phyloP scores from a whole-genome alignment of 441 rosid species.

The Brassica hybrid region DNA sequence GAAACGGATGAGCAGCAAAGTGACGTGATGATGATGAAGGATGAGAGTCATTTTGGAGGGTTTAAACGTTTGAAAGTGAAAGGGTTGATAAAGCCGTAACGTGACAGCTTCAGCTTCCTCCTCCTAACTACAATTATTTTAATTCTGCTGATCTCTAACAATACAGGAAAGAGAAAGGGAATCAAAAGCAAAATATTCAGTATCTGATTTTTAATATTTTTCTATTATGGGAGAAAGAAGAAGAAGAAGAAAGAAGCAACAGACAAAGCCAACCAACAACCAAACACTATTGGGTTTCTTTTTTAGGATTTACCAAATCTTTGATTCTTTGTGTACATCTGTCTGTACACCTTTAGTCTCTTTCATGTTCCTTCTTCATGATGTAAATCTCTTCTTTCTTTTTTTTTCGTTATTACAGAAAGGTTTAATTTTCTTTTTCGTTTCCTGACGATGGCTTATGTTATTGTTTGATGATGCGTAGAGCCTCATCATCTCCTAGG shows the following conservation, averaged over 20 bases:
- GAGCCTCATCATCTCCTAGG: not conserved
- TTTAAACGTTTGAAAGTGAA: slow-evolving; percentile 85
- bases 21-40: slow-evolving; percentile 49
- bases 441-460: not conserved
- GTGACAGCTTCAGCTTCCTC: slow-evolving; percentile 41
- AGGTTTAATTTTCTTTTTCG: not conserved
- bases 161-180: slow-evolving; percentile 31
- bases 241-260: slow-evolving; percentile 30
- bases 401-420: not conserved
- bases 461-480: not conserved
- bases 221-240: slow-evolving; percentile 16
- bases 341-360: slow-evolving; percentile 15
- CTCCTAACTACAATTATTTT: slow-evolving; percentile 38
- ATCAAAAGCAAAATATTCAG: slow-evolving; percentile 24
- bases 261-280: slow-evolving; percentile 18
- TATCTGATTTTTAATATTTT: slow-evolving; percentile 20
- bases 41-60: slow-evolving; percentile 54
- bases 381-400: slow-evolving; percentile 26
- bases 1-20: slow-evolving; percentile 45
- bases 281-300: slow-evolving; percentile 30
- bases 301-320: slow-evolving; percentile 44
- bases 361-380: slow-evolving; percentile 26
- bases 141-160: slow-evolving; percentile 40
- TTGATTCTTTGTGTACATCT: slow-evolving; percentile 44
- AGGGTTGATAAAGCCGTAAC: slow-evolving; percentile 61